phyloP scores from a whole-genome alignment of 805 yeast species.

The Candida coquimbonensis region DNA sequence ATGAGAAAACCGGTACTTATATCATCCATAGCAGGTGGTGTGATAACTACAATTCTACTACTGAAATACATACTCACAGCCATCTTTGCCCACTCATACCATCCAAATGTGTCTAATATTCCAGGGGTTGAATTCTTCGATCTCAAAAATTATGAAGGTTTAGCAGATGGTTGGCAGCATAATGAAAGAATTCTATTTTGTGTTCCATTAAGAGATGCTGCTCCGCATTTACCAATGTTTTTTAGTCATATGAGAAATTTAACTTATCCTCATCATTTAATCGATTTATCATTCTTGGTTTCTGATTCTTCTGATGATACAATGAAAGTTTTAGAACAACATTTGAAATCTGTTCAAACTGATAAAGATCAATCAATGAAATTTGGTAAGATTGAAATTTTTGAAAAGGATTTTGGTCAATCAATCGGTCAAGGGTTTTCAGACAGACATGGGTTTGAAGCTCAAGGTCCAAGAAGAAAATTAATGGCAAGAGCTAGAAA shows the following conservation, averaged over 20 bases:
- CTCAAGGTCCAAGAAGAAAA: conserved; percentile 93
- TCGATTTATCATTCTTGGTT: conserved; percentile 80
- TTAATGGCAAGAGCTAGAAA: conserved; percentile 95
- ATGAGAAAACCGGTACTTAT: conserved; percentile 3
- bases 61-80: conserved; percentile 10
- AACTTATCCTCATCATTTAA: conserved; percentile 81
- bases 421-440: conserved; percentile 87
- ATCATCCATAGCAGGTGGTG: conserved; percentile 10
- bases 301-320: conserved; percentile 90
- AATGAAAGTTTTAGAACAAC: conserved; percentile 55
- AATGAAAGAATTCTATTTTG: conserved; percentile 78
- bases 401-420: conserved; percentile 91
- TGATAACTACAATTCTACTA: conserved; percentile 11
- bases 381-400: conserved; percentile 81
- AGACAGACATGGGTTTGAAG: conserved; percentile 93
- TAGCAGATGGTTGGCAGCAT: conserved; percentile 76
- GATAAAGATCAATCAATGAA: conserved; percentile 53
- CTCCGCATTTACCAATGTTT: conserved; percentile 83
- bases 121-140: conserved; percentile 64
- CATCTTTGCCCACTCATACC: conserved; percentile 17
- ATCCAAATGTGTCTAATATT: conserved; percentile 28
- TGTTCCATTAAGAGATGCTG: conserved; percentile 91
- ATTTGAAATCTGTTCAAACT: conserved; percentile 58
- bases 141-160: conserved; percentile 57
- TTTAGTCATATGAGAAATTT: conserved; percentile 74